Conservation (phyloP, 2,329 filamentous ascomycete genomes). For the Neonectria magnoliae region DNA sequence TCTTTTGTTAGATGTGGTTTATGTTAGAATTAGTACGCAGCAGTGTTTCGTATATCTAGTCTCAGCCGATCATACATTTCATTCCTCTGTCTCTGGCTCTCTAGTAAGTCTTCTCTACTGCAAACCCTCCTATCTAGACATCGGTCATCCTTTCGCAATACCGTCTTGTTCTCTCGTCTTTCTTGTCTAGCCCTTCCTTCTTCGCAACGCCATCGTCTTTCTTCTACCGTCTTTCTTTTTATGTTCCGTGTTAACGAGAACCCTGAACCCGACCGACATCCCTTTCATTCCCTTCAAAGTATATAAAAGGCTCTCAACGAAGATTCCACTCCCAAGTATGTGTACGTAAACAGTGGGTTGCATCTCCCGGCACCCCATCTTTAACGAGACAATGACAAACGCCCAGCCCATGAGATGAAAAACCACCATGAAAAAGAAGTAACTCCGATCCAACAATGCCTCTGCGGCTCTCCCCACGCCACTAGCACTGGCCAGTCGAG, state of each 20-base stretch:
- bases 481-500: background rate
- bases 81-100: background rate
- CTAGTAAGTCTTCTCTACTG: background rate
- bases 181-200: background rate
- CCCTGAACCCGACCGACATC: background rate
- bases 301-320: background rate
- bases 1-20: background rate
- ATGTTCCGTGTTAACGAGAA: background rate
- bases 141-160: background rate
- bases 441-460: conserved; percentile 7
- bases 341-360: conserved; percentile 1
- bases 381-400: conserved; percentile 5
- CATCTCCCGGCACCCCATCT: conserved; percentile 1
- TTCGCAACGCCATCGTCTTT: background rate
- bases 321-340: background rate
- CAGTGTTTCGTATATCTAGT: background rate
- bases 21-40: background rate
- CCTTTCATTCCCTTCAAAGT: background rate
- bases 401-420: conserved; percentile 10
- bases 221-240: background rate
- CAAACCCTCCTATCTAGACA: background rate
- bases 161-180: background rate
- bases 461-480: conserved; percentile 1
- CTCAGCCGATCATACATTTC: background rate
- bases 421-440: background rate